phyloP scores from a whole-genome alignment of 192 early-diverging fungal species.

The Backusella circina region DNA sequence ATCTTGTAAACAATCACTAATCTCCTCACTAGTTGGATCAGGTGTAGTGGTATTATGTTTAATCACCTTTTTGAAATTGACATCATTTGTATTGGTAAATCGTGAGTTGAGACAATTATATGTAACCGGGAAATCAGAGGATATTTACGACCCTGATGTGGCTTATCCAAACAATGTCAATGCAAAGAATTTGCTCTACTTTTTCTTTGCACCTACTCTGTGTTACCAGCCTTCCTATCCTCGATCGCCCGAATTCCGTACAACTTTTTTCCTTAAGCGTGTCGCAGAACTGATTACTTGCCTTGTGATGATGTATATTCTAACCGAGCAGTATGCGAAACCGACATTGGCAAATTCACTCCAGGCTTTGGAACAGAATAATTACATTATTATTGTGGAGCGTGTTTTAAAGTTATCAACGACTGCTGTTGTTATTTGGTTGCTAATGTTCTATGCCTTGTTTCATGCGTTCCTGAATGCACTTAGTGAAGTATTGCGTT shows the following conservation, averaged over 20 bases:
- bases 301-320: slow-evolving; percentile 71
- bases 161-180: slow-evolving; percentile 76
- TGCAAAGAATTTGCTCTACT: slow-evolving; percentile 62
- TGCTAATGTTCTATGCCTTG: slow-evolving; percentile 85
- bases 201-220: slow-evolving; percentile 78
- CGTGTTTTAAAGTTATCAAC: slow-evolving; percentile 85
- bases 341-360: slow-evolving; percentile 79
- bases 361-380: slow-evolving; percentile 62
- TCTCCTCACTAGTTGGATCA: slow-evolving; percentile 49
- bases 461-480: slow-evolving; percentile 83
- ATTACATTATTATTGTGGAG: slow-evolving; percentile 67
- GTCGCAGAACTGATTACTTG: slow-evolving; percentile 64
- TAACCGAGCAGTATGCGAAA: slow-evolving; percentile 75
- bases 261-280: slow-evolving; percentile 78
- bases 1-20: not conserved
- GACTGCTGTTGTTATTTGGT: slow-evolving; percentile 75
- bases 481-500: slow-evolving; percentile 76
- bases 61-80: slow-evolving; percentile 79
- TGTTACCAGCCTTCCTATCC: slow-evolving; percentile 89
- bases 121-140: slow-evolving; percentile 30
- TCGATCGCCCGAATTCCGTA: slow-evolving; percentile 58
- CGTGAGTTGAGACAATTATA: slow-evolving; percentile 57
- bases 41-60: slow-evolving; percentile 55
- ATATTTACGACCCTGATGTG: slow-evolving; percentile 42
- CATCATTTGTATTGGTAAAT: slow-evolving; percentile 76